Conservation (phyloP, 768 basidiomycete genomes). For the Tephrocybe sp. region DNA sequence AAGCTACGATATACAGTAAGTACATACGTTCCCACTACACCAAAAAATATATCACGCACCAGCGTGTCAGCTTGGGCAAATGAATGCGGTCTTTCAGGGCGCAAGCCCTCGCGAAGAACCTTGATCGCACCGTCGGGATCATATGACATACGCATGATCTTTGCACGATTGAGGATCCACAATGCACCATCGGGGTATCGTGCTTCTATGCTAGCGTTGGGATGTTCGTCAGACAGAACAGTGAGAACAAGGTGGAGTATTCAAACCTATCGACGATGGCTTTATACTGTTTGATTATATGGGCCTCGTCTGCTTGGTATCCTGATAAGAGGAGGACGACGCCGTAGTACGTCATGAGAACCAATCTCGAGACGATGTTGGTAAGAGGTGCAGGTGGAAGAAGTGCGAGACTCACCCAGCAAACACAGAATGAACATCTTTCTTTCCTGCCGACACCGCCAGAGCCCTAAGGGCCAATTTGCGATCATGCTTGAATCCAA, state of each 20-base stretch:
- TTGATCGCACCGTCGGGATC: slow-evolving; percentile 65
- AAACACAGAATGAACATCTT: slow-evolving; percentile 75
- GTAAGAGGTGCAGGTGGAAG: background rate
- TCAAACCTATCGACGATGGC: slow-evolving; percentile 62
- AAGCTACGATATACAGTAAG: slow-evolving; percentile 35
- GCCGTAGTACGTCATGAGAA: slow-evolving; percentile 79
- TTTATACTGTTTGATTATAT: slow-evolving; percentile 59
- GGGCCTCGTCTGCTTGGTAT: slow-evolving; percentile 71
- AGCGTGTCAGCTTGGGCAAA: slow-evolving; percentile 35
- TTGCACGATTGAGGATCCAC: slow-evolving; percentile 76
- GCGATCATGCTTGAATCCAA: slow-evolving; percentile 75
- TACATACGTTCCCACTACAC: background rate
- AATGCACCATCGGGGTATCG: slow-evolving; percentile 66
- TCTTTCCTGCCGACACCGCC: slow-evolving; percentile 60
- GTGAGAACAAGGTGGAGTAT: background rate
- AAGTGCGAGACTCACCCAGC: slow-evolving; percentile 50
- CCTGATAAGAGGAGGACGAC: slow-evolving; percentile 68
- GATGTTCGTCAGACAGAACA: background rate
- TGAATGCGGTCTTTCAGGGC: slow-evolving; percentile 45
- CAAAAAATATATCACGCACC: background rate
- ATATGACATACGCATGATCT: slow-evolving; percentile 68
- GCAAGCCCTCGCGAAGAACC: slow-evolving; percentile 56
- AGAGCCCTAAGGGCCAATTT: slow-evolving; percentile 66
- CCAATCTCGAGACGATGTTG: slow-evolving; percentile 39
- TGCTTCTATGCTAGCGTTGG: slow-evolving; percentile 40